Evolutionary conservation across 1,284 basidiomycete genomes (phyloP), one percentile per base, ranked within the genome.

Genomic region (Amylostereum areolatum): DNA sequence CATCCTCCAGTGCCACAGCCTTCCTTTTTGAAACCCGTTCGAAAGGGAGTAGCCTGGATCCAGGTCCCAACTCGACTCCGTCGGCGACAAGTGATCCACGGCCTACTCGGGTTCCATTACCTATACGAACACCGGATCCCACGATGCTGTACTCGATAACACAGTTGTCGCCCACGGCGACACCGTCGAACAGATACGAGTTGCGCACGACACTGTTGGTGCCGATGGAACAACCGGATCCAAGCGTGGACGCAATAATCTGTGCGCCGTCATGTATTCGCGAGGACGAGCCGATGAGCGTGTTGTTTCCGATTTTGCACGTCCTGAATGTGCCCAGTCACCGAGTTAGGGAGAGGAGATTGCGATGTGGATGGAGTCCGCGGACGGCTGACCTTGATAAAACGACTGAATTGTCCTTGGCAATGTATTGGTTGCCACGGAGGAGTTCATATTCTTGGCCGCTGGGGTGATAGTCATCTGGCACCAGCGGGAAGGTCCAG

Each of bases 401-500:
- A 31, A 77, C 58, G 50, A 92, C 88, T 1, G 83, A 78, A 53
- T 80, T 77, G 54, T 83, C 85, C 57, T 82, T 81, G 10, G 92
- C 81, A 51, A 94, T 78, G 65, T 97, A 97, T 57, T 85, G 83
- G 66, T 93, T 91, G 4, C 91, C 92, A 32, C 86, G 78, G 40
- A 85, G 76, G 58, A 93, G 83, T 61, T 94, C 90, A 62, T 94
- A 96, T 41, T 80, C 67, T 48, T 83, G 81, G 7, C 83, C 84
- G 8, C 87, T 83, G 0, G 93, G 92, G 56, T 95, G 83, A 62
- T 92, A 92, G 62, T 94, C 85, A 60, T 97, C 95, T 8, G 96
- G 96, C 1, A 94, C 91, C 18, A 98, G 75, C 1, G 96, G 97
- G 70, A 93, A 96, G 2, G 92, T 90, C 91, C 93, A 96, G 55